Conservation (phyloP, 2,329 filamentous ascomycete species). For the Tolypocladium sp. region DNA sequence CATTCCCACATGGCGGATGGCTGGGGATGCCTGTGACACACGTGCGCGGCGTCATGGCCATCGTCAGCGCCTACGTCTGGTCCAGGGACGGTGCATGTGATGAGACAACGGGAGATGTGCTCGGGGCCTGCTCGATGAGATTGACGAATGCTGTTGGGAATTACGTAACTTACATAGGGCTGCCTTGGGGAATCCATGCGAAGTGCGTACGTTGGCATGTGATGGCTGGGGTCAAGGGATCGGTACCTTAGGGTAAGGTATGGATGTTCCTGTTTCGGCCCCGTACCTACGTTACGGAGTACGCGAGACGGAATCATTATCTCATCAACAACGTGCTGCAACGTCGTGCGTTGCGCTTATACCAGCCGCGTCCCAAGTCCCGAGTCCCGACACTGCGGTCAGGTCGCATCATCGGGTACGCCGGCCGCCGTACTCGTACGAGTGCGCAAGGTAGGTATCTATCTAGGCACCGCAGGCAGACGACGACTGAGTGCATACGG, state of each 20-base stretch:
- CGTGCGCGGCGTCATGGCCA: too few species aligned
- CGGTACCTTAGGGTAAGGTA: not conserved
- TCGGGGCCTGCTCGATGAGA: not conserved
- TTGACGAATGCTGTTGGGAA: not conserved
- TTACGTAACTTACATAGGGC: too few species aligned
- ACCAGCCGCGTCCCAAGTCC: not conserved
- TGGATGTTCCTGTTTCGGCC: too few species aligned
- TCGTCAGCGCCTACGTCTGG: too few species aligned
- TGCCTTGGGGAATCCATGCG: not conserved
- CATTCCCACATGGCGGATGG: too few species aligned
- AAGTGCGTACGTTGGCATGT: not conserved
- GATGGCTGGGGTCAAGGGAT: not conserved
- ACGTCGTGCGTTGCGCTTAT: not conserved
- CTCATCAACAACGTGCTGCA: not conserved
- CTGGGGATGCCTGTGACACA: too few species aligned
- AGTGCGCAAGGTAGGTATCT: too few species aligned
- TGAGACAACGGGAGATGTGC: not conserved
- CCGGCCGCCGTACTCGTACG: not conserved
- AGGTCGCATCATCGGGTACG: not conserved
- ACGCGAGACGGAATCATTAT: not conserved
- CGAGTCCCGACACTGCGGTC: not conserved
- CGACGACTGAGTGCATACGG: too few species aligned
- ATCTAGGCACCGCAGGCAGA: too few species aligned
- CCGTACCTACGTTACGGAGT: too few species aligned
- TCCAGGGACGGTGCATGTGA: not conserved